Base-by-base conservation (phyloP, 495 filamentous ascomycete genomes). In the Tuber aestivum region DNA sequence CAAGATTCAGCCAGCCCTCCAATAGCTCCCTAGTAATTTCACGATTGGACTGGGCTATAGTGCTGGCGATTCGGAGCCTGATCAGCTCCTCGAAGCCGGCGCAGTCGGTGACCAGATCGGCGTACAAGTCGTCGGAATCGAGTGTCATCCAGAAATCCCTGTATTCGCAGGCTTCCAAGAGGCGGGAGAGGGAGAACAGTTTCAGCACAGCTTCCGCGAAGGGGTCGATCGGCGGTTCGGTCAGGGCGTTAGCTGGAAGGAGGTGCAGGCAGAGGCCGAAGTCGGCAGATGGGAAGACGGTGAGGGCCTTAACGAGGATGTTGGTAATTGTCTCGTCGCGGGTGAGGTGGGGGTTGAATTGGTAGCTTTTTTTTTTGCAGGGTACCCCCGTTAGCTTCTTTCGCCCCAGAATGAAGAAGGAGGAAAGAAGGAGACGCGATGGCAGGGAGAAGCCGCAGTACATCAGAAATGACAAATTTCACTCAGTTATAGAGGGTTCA, bases 321-420 rank as follows among this genome's bases (percentile, higher is more conserved):
- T 97, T 97, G 88, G 96, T 97, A 83, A 94, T 93, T 81, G 92
- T 93, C 86, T 99, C 96, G 81, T 97, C 91, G 85, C 94, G 94
- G 85, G 94, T 90, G 80, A 97, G 94, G 89, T 97, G 94, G 35
- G 95, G 95, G 89, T 99, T 99, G 89, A 99, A 97, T 87, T 99
- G 96, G 90, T 98, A 99, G 76, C 96, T 99, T 81, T 74, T 37
- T 21, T 42, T 32, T 75, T 72, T 74, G 73, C 18, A 20, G 14
- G 45, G 45, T 23, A 37, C 35, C 44, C 45, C 20, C n/a, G 41
- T 48, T 71, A 71, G 70, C 18, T 40, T 71, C 35, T 32, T 35
- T 65, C 1, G 12, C 23, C 14, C 37, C 35, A 12, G 40, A 12
- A 40, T 38, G 71, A 65, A 56, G 68, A 41, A 20, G 20, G 70